A percentile compares a stretch with the other conserved stretches of the same genome.
These are phyloP conservation scores for Drosera spatulata DNA, from an alignment of 179 eudicot genomes.

Conservation along the genomic window DNA sequence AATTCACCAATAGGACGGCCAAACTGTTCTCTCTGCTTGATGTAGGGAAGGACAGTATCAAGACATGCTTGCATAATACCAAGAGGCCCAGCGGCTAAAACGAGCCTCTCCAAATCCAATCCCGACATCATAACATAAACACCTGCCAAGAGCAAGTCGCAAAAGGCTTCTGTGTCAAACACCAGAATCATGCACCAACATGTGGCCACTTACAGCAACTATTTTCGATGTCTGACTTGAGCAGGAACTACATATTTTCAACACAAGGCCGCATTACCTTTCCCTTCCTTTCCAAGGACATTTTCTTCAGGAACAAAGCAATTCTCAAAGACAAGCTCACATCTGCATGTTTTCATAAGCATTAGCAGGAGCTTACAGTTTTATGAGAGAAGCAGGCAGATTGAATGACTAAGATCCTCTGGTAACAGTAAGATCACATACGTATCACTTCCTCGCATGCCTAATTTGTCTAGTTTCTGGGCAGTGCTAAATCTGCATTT, in stretches of 20 bases:
- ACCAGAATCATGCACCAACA: no score
- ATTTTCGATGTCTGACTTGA: no score
- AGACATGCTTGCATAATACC: conserved; percentile 97
- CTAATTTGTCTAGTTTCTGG: conserved; percentile 95
- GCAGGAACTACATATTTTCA: no score
- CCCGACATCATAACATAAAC: conserved; percentile 99
- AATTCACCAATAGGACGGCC: conserved; percentile 94
- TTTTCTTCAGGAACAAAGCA: conserved; percentile 94
- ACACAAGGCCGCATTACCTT: conserved; percentile 35
- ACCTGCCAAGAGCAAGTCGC: conserved; percentile 30
- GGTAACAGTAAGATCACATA: conserved; percentile 30
- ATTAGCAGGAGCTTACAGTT: neutral
- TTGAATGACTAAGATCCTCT: neutral
- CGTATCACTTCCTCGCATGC: conserved; percentile 99
- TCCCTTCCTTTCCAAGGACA: conserved; percentile 87
- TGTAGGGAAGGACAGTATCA: conserved; percentile 87
- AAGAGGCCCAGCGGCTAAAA: conserved; percentile 81
- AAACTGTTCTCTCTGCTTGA: conserved; percentile 90
- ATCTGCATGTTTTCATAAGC: conserved; percentile 38
- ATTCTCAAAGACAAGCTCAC: conserved; percentile 96
- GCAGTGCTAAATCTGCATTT: conserved; percentile 87
- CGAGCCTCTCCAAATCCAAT: conserved; percentile 91
- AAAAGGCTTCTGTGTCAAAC: neutral
- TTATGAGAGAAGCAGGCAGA: neutral
- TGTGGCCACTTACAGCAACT: no score